Evolutionary conservation across 2,329 filamentous ascomycete genomes (phyloP).

Genomic region (Penicillium sp.): DNA sequence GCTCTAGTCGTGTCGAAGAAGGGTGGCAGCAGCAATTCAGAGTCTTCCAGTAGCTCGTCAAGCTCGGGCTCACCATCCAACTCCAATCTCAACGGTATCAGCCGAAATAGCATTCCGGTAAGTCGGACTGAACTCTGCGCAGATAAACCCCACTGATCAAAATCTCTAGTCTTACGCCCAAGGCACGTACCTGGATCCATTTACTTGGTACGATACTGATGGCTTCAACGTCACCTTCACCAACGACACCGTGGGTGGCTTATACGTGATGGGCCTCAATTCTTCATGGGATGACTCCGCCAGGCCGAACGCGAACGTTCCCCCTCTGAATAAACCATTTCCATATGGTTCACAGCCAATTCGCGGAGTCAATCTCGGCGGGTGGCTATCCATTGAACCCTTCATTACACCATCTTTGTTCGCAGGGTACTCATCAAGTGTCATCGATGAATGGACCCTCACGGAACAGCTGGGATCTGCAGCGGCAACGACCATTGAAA

Average conservation of each 20-base stretch:
- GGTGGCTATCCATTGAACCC: slow-evolving; percentile 91
- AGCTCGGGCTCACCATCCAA: slow-evolving; percentile 34
- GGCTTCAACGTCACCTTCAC: slow-evolving; percentile 97
- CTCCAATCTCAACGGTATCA: slow-evolving; percentile 56
- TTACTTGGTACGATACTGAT: slow-evolving; percentile 83
- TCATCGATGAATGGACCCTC: slow-evolving; percentile 89
- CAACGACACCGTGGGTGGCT: slow-evolving; percentile 74
- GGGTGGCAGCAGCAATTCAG: slow-evolving; percentile 40
- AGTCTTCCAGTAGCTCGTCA: slow-evolving; percentile 24
- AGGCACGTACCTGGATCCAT: slow-evolving; percentile 82
- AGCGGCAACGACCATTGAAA: slow-evolving; percentile 72
- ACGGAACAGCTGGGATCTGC: slow-evolving; percentile 67
- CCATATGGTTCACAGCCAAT: slow-evolving; percentile 78
- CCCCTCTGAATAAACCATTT: slow-evolving; percentile 74
- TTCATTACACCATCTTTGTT: slow-evolving; percentile 96
- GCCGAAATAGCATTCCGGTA: slow-evolving; percentile 61
- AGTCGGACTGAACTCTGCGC: slow-evolving; percentile 10
- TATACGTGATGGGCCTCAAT: slow-evolving; percentile 90
- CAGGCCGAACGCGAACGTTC: slow-evolving; percentile 75
- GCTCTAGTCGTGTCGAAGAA: slow-evolving; percentile 69
- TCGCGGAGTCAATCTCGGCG: slow-evolving; percentile 87
- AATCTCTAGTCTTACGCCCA: slow-evolving; percentile 55
- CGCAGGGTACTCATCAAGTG: slow-evolving; percentile 61
- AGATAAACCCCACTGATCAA: slow-evolving; percentile 9
- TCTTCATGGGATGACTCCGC: slow-evolving; percentile 82